These are phyloP conservation scores for Scopulariopsis brevicaulis DNA, from an alignment of 2,329 filamentous ascomycete genomes.

Conservation along the genomic window DNA sequence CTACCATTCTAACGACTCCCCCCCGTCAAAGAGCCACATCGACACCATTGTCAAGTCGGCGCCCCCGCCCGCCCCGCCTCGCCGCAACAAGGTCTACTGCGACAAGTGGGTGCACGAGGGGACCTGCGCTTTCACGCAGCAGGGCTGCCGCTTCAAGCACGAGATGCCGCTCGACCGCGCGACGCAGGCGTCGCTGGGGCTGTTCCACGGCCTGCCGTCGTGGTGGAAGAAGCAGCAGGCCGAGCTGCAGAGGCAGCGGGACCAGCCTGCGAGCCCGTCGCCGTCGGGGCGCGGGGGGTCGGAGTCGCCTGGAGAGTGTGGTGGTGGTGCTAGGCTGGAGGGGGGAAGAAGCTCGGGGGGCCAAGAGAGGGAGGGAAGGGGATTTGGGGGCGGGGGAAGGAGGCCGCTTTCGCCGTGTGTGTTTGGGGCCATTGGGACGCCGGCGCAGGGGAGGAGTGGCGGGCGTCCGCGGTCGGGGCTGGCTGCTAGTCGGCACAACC, in stretches of 20 bases:
- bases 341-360: background rate
- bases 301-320: background rate
- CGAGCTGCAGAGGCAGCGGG: conserved; percentile 21
- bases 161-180: conserved; percentile 67
- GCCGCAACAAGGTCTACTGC: conserved; percentile 61
- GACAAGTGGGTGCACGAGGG: conserved; percentile 85
- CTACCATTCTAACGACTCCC: background rate
- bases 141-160: conserved; percentile 83
- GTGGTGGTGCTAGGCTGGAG: background rate
- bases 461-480: background rate
- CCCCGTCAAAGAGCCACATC: conserved; percentile 17
- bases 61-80: conserved; percentile 12
- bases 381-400: background rate
- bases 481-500: background rate
- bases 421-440: conserved; percentile 17
- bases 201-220: conserved; percentile 50
- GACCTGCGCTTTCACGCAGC: conserved; percentile 73
- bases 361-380: background rate
- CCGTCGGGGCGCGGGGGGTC: background rate
- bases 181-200: conserved; percentile 58
- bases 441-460: background rate
- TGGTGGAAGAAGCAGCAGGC: conserved; percentile 48
- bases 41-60: conserved; percentile 17
- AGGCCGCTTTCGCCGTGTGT: conserved; percentile 10
- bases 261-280: background rate